Evolutionary conservation across 148 eudicot genomes (phyloP).

Genomic region (Chenopodium quinoa): DNA sequence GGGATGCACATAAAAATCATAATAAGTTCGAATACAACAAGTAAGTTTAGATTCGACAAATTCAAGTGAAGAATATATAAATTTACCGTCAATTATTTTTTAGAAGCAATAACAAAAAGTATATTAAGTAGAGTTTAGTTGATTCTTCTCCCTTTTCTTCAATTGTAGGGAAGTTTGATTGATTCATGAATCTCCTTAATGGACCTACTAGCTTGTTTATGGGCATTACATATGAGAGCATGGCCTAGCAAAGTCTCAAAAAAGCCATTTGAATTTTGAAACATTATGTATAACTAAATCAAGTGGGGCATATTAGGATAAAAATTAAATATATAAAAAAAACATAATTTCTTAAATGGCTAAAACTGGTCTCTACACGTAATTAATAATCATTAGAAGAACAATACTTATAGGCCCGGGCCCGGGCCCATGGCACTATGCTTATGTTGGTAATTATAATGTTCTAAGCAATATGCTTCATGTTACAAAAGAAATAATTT

Average conservation of each 20-base stretch:
- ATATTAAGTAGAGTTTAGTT: not conserved
- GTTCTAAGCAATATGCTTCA: conserved; percentile 1
- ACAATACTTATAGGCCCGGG: not conserved
- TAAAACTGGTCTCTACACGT: not conserved
- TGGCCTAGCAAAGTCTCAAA: not conserved
- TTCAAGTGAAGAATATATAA: too few species aligned
- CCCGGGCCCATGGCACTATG: not conserved
- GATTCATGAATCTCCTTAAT: not conserved
- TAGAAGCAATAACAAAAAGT: too few species aligned
- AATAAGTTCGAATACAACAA: too few species aligned
- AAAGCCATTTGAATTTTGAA: not conserved
- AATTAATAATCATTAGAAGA: not conserved
- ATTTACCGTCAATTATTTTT: too few species aligned
- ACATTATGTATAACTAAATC: too few species aligned
- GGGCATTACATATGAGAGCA: not conserved
- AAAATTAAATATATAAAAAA: not conserved
- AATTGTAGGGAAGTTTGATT: too few species aligned
- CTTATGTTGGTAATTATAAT: conserved; percentile 12
- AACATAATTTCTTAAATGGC: not conserved
- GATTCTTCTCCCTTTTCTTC: not conserved
- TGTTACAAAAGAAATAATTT: too few species aligned
- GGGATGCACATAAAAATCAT: too few species aligned
- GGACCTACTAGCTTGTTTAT: not conserved
- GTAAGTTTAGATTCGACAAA: too few species aligned
- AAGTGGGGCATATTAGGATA: not conserved